These are phyloP conservation scores for Ogataea ganodermae DNA, from an alignment of 805 yeast species.

Conservation along the genomic window DNA sequence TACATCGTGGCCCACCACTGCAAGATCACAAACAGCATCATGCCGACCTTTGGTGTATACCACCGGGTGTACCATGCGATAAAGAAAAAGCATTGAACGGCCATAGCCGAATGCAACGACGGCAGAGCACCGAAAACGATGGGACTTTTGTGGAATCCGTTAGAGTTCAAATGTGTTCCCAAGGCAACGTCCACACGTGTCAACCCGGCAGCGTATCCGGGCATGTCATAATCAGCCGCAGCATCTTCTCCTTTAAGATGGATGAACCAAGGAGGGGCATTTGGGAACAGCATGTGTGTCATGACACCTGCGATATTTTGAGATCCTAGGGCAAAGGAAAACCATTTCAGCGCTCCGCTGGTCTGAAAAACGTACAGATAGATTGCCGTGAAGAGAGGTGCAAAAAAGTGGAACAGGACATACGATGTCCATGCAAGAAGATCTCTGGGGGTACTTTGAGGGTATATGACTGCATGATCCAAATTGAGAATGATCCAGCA, in stretches of 20 bases:
- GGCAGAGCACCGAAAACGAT: constrained; percentile 80
- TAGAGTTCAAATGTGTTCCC: constrained; percentile 59
- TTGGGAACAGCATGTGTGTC: constrained; percentile 65
- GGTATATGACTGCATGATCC: constrained; percentile 41
- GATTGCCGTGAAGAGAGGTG: constrained; percentile 61
- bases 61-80: constrained; percentile 43
- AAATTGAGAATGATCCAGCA: constrained; percentile 54
- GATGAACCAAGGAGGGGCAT: constrained; percentile 76
- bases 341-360: constrained; percentile 60
- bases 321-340: constrained; percentile 55
- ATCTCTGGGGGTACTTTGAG: constrained; percentile 49
- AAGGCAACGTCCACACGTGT: constrained; percentile 63
- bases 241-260: constrained; percentile 60
- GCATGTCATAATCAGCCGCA: constrained; percentile 59
- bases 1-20: constrained; percentile 82
- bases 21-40: constrained; percentile 46
- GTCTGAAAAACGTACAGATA: constrained; percentile 68
- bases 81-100: constrained; percentile 49
- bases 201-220: constrained; percentile 72
- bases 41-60: constrained; percentile 38
- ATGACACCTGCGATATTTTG: constrained; percentile 61
- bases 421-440: constrained; percentile 62
- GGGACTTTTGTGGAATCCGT: constrained; percentile 67
- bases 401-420: constrained; percentile 60
- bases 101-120: constrained; percentile 68